Conservation (phyloP, 495 filamentous ascomycete species). For the Copromyces sp. region DNA sequence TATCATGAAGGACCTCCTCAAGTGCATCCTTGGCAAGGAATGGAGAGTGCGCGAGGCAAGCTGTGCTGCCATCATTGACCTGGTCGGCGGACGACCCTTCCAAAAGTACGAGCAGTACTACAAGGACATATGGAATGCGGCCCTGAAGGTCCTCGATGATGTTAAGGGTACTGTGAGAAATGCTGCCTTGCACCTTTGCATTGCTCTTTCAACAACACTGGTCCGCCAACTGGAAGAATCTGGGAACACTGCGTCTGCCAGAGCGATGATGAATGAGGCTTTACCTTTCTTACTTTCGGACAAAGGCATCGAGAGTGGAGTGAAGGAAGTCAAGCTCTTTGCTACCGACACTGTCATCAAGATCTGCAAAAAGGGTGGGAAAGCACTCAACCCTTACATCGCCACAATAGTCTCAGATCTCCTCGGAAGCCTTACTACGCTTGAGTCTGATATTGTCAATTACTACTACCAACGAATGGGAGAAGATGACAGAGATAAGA, state of each 20-base stretch:
- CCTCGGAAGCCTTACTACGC: slow-evolving; percentile 66
- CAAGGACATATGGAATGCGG: slow-evolving; percentile 67
- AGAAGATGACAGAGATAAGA: slow-evolving; percentile 74
- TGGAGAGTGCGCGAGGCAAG: slow-evolving; percentile 89
- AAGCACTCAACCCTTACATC: slow-evolving; percentile 65
- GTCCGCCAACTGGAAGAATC: slow-evolving; percentile 79
- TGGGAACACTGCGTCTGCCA: slow-evolving; percentile 57
- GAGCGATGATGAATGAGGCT: slow-evolving; percentile 68
- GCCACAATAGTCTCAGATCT: slow-evolving; percentile 72
- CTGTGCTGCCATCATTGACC: slow-evolving; percentile 80
- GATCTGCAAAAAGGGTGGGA: slow-evolving; percentile 76
- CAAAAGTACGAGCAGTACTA: slow-evolving; percentile 76
- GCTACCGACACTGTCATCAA: slow-evolving; percentile 68
- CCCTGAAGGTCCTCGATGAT: slow-evolving; percentile 84
- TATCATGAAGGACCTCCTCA: slow-evolving; percentile 78
- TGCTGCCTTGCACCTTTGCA: slow-evolving; percentile 72
- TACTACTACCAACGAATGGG: slow-evolving; percentile 84
- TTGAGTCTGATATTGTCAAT: slow-evolving; percentile 81
- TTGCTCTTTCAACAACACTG: slow-evolving; percentile 68
- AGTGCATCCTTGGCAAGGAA: slow-evolving; percentile 77
- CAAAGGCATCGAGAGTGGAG: slow-evolving; percentile 76
- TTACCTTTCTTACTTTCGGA: slow-evolving; percentile 87
- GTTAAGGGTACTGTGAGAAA: slow-evolving; percentile 82
- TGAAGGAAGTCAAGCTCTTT: slow-evolving; percentile 71
- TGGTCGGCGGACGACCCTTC: slow-evolving; percentile 64